phyloP scores from a whole-genome alignment of 441 rosid genomes.

The Codiaeum variegatum region DNA sequence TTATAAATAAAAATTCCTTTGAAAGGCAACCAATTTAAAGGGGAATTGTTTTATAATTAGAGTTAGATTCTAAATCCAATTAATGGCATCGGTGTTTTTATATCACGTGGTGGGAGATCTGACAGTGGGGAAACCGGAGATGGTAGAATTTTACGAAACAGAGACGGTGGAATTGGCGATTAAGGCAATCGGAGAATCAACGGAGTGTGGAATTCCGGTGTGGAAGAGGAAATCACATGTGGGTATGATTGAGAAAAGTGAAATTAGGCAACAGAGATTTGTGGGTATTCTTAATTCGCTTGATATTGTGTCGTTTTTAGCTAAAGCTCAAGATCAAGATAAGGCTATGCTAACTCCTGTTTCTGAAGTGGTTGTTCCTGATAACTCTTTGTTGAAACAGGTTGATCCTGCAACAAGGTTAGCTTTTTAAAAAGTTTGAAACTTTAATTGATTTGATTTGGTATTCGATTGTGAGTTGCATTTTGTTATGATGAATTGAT shows the following conservation, averaged over 20 bases:
- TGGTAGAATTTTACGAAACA: constrained; percentile 73
- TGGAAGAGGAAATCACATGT: constrained; percentile 64
- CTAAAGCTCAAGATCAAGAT: constrained; percentile 67
- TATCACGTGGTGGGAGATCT: constrained; percentile 96
- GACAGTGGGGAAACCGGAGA: constrained; percentile 95
- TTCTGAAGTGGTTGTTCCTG: constrained; percentile 59
- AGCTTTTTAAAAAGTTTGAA: constrained; percentile 4
- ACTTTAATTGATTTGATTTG: neutral
- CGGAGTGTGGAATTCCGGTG: constrained; percentile 86
- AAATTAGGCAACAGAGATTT: constrained; percentile 75
- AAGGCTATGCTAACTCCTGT: constrained; percentile 75
- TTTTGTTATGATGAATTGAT: neutral
- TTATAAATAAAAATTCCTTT: neutral
- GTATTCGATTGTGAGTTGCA: neutral
- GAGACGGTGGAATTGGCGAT: constrained; percentile 84
- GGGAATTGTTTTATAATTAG: neutral
- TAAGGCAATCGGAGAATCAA: constrained; percentile 73
- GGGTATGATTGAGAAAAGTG: constrained; percentile 56
- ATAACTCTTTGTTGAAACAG: constrained; percentile 55
- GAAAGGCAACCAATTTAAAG: neutral
- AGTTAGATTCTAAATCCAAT: neutral
- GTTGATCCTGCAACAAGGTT: constrained; percentile 97
- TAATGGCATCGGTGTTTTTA: constrained; percentile 83
- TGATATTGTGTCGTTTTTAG: constrained; percentile 74
- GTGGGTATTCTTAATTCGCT: constrained; percentile 83